Percentiles rank a stretch among this genome's conserved stretches.
Evolutionary conservation across 768 basidiomycete genomes (phyloP).

Genomic region (Lyophyllum decastes): DNA sequence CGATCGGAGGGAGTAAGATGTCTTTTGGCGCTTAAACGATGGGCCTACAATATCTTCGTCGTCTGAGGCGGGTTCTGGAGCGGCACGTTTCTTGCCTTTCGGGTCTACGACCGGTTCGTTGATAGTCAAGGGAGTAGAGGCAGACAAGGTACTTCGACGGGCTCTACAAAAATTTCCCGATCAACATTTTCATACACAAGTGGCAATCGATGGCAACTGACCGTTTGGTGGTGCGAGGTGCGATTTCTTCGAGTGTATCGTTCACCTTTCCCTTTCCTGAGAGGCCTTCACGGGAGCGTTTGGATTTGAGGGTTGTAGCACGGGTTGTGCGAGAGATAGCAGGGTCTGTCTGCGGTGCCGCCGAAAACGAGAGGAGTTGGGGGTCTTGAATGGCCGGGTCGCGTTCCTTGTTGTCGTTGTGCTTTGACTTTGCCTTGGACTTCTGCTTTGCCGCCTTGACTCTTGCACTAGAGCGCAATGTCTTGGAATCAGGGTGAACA

Average conservation of each 20-base stretch:
- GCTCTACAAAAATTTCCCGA: conserved; percentile 42
- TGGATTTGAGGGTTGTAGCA: conserved; percentile 44
- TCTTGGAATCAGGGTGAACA: conserved; percentile 51
- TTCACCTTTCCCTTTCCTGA: conserved; percentile 65
- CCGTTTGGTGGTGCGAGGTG: conserved; percentile 60
- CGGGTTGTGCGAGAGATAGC: conserved; percentile 44
- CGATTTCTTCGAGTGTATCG: conserved; percentile 54
- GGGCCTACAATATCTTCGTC: conserved; percentile 58
- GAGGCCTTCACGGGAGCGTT: conserved; percentile 53
- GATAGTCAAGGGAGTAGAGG: conserved; percentile 55
- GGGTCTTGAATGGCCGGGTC: conserved; percentile 37
- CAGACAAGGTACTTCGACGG: conserved; percentile 52
- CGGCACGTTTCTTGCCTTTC: conserved; percentile 94
- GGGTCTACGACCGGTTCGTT: conserved; percentile 74
- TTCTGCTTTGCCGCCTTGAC: conserved; percentile 76
- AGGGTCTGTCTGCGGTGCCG: conserved; percentile 33
- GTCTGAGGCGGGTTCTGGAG: conserved; percentile 67
- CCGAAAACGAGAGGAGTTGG: conserved; percentile 31
- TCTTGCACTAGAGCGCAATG: conserved; percentile 74
- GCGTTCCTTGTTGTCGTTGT: conserved; percentile 56
- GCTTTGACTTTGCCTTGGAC: conserved; percentile 61
- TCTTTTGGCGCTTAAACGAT: conserved; percentile 65
- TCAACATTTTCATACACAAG: conserved; percentile 28
- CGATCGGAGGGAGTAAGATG: conserved; percentile 72
- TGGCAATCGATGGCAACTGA: conserved; percentile 38